Evolutionary conservation across 164 flowering plant genomes (phyloP), one percentile per base, ranked within the genome.

Genomic region (Magnolia sinica): DNA sequence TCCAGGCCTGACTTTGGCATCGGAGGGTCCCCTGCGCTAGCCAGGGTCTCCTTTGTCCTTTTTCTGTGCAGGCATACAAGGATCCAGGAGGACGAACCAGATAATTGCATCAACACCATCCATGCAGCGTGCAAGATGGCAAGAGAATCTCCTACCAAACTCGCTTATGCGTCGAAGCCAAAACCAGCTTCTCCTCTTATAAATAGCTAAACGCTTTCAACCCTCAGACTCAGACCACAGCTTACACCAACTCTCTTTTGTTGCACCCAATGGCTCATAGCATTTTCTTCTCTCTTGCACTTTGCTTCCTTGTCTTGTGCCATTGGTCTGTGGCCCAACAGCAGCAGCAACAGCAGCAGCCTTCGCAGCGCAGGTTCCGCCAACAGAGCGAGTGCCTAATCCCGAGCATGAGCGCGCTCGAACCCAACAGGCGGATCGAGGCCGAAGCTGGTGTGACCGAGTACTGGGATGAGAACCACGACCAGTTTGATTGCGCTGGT

Each of bases 391-490:
- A 81, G 78, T 91, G 94, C 79, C 81, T 68, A 8, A 52, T 91
- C 72, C 61, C 84, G 4, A 72, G 73, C 24, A 85, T 91, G n/a
- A 77, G 76, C 3, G 83, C 88, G 22, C 82, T 82, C 4, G 82
- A 85, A 22, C 92, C 92, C 20, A 72, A 67, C 8, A 51, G 68
- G 51, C 81, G 83, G 23, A 24, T 86, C 24, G 58, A 83, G 73
- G 71, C 83, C 6, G 90, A 91, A 74, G 92, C 82, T 1, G 94
- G 94, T 9, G 3, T 70, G 16, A 83, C 80, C 18, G 92, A 91
- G 84, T 45, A 76, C 20, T 55, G 18, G 16, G 61, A 55, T 16
- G 61, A 55, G 16, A 16, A 55, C 61, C 1, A 55, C 61, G 61
- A 55, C 8, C 61, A 55, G 18, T 16, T 55, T 16, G 61, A 55